Conservation (phyloP, 495 filamentous ascomycete species). For the Lentithecium fluviatile region DNA sequence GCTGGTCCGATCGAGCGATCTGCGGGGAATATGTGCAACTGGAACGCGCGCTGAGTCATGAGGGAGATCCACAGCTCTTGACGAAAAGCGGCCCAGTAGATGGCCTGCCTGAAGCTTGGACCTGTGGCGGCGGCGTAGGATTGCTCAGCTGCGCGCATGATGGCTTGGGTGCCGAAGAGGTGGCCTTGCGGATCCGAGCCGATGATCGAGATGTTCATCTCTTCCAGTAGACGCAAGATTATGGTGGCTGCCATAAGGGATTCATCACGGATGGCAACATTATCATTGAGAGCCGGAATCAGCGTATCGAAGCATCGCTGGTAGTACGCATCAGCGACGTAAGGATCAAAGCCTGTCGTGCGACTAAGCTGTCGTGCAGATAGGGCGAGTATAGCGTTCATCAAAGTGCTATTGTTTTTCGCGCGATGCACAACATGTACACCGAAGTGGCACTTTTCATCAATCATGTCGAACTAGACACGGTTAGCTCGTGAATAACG, state of each 20-base stretch:
- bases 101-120: conserved; percentile 28
- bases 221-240: conserved; percentile 33
- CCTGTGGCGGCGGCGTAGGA: conserved; percentile 16
- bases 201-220: conserved; percentile 33
- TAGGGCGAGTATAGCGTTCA: conserved; percentile 33
- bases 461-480: conserved; percentile 29
- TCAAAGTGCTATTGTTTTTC: conserved; percentile 28
- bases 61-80: conserved; percentile 34
- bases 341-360: conserved; percentile 28
- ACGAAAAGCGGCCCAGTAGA: conserved; percentile 32
- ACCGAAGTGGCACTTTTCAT: conserved; percentile 21
- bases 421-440: conserved; percentile 26
- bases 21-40: conserved; percentile 26
- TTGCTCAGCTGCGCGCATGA: conserved; percentile 29
- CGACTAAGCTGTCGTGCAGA: conserved; percentile 33
- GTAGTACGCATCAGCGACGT: conserved; percentile 31
- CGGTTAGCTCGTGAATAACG: not conserved
- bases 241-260: conserved; percentile 30
- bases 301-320: conserved; percentile 29
- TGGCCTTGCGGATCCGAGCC: conserved; percentile 31
- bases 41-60: conserved; percentile 29
- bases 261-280: conserved; percentile 26
- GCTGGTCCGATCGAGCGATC: conserved; percentile 29
- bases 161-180: conserved; percentile 31
- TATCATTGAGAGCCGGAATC: conserved; percentile 28